A percentile compares a stretch with the other conserved stretches of the same genome.
phyloP scores from a whole-genome alignment of 495 filamentous ascomycete genomes.

The Penicillium malachiteum region DNA sequence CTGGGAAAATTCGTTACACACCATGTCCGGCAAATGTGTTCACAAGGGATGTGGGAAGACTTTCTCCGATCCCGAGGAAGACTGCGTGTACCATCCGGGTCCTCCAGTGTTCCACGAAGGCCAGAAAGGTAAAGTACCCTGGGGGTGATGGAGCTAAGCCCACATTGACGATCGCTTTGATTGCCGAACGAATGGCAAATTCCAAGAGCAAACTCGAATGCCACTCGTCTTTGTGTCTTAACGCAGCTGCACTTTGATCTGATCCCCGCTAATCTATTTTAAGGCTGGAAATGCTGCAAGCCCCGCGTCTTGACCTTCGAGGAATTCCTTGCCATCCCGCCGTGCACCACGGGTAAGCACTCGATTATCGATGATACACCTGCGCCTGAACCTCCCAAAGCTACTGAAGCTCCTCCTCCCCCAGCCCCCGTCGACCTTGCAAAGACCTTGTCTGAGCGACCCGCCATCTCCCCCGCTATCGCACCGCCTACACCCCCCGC shows the following conservation, averaged over 20 bases:
- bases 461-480: constrained; percentile 48
- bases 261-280: background rate
- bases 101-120: constrained; percentile 97
- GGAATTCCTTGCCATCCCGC: constrained; percentile 91
- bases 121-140: constrained; percentile 81
- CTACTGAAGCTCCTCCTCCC: constrained; percentile 31
- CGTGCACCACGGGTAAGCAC: constrained; percentile 93
- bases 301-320: constrained; percentile 97
- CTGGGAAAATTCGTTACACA: constrained; percentile 12
- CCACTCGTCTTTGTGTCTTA: background rate
- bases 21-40: constrained; percentile 87
- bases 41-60: constrained; percentile 93
- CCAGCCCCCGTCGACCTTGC: constrained; percentile 21
- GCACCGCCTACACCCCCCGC: constrained; percentile 56
- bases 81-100: constrained; percentile 89
- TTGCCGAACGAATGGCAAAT: too few species aligned
- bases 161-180: too few species aligned
- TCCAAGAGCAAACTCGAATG: background rate
- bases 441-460: constrained; percentile 26
- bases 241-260: background rate
- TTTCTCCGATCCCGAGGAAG: constrained; percentile 79
- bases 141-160: constrained; percentile 21
- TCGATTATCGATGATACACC: constrained; percentile 79
- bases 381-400: constrained; percentile 48
- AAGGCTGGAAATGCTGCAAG: constrained; percentile 99